Percentiles rank a stretch among this genome's conserved stretches.
Conservation (phyloP, 306 rosid species). For the Citrullus colocynthis region DNA sequence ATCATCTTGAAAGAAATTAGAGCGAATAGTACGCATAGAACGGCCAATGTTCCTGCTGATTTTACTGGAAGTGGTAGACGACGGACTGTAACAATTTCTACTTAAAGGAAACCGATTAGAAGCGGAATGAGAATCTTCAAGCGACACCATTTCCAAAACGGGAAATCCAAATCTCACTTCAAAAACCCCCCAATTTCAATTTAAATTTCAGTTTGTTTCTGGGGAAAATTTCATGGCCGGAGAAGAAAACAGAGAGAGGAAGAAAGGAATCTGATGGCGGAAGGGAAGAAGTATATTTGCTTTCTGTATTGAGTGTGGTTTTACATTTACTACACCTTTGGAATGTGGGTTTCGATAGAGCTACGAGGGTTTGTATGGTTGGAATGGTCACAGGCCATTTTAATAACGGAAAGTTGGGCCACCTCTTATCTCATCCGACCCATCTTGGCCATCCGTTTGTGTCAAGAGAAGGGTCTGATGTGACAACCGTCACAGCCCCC, state of each 20-base stretch:
- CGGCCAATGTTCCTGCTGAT: conserved; percentile 53
- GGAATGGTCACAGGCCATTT: conserved; percentile 1
- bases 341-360: conserved; percentile 1
- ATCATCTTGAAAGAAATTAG: conserved; percentile 56
- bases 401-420: not conserved
- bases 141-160: conserved; percentile 50
- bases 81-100: conserved; percentile 29
- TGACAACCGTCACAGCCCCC: conserved; percentile 3
- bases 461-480: not conserved
- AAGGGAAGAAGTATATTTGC: not conserved
- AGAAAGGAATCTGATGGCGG: not conserved
- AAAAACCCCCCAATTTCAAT: not conserved
- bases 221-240: not conserved
- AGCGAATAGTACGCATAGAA: conserved; percentile 86
- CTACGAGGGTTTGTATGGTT: not conserved
- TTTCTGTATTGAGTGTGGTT: not conserved
- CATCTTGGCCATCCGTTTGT: conserved; percentile 7
- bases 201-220: not conserved
- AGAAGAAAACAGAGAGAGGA: not conserved
- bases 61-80: conserved; percentile 31
- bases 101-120: conserved; percentile 45
- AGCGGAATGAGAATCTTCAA: conserved; percentile 53
- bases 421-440: not conserved
- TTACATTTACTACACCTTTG: not conserved
- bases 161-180: not conserved